Evolutionary conservation across 2,329 filamentous ascomycete species (phyloP), one percentile per base, ranked within the genome.

Genomic region (Lachnellula cervina): DNA sequence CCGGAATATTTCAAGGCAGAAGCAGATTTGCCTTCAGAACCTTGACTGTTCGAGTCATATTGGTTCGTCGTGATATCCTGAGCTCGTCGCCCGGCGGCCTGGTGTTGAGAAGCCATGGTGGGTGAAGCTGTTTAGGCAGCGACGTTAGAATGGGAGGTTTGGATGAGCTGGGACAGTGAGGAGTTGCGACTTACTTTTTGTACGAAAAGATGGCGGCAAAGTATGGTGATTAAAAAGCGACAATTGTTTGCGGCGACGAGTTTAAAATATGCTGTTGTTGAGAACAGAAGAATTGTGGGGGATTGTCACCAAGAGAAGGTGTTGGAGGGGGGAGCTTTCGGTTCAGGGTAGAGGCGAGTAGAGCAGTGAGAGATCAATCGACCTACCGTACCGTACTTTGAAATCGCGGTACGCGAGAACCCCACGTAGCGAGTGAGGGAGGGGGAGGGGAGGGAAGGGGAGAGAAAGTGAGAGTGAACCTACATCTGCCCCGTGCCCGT

Each of bases 101-200:
- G 48, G 49, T 46, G 50, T 52, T 46, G 51, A 51, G 46, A 47
- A 48, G 58, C 45, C 56, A 60, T 60, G 23, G 11, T 55, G 45
- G 43, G 35, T 37, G 44, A 49, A 40, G 44, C 45, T 37, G 35
- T 48, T 58, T 62, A 60, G 56, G 58, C 60, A 56, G 44, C 57
- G 37, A 57, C 34, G 43, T 62, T 48, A 62, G 58, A 47, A 45
- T 40, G 46, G 25, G 17, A 25, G 46, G 16, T 52, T 28, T n/a
- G 4, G 8, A 16, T 42, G 23, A 40, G 16, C 11, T 5, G 25
- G 16, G 11, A 42, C 11, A 9, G 14, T 16, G 44, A 46, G 23
- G 44, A 44, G 21, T 46, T 46, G 44, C 44, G 11, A 46, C 23
- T 46, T 32, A 46, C 44, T 51, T 40, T 40, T 28, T 42, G 34